These are phyloP conservation scores for Penicillium sp. DNA, from an alignment of 2,329 filamentous ascomycete genomes.

Conservation along the genomic window DNA sequence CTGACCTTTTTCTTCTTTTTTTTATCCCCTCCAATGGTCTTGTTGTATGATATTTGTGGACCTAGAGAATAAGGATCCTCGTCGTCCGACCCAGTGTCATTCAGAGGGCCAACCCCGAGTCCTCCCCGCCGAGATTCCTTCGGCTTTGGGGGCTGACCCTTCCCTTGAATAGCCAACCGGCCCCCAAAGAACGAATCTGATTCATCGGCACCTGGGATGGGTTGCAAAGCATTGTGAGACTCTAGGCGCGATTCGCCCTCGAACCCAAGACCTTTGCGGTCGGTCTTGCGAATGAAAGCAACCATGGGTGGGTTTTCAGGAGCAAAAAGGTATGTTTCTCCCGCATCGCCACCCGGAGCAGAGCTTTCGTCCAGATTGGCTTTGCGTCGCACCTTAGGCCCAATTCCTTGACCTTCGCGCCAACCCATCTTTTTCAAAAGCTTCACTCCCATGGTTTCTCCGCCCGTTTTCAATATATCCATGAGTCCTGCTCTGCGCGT, in stretches of 20 bases:
- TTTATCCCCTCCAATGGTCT: slow-evolving; percentile 75
- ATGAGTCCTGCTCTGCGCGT: slow-evolving; percentile 57
- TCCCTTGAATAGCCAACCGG: slow-evolving; percentile 32
- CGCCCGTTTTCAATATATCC: slow-evolving; percentile 68
- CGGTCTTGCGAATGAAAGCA: slow-evolving; percentile 45
- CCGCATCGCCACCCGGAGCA: slow-evolving; percentile 38
- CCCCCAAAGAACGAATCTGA: slow-evolving; percentile 38
- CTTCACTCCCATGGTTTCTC: slow-evolving; percentile 83
- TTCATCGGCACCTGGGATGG: slow-evolving; percentile 21
- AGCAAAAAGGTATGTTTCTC: slow-evolving; percentile 72
- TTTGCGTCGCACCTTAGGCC: slow-evolving; percentile 74
- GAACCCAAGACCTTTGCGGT: slow-evolving; percentile 49
- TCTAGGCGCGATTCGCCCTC: slow-evolving; percentile 41
- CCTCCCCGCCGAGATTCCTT: slow-evolving; percentile 61
- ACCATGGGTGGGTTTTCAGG: slow-evolving; percentile 73
- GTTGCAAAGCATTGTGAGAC: slow-evolving; percentile 9
- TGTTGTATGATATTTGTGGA: slow-evolving; percentile 83
- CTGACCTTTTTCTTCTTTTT: slow-evolving; percentile 66
- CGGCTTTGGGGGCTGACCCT: slow-evolving; percentile 47
- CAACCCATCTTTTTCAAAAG: slow-evolving; percentile 91
- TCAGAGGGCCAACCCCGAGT: slow-evolving; percentile 83
- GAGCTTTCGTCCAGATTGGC: slow-evolving; percentile 63
- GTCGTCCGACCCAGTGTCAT: slow-evolving; percentile 91
- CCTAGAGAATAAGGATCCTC: slow-evolving; percentile 93
- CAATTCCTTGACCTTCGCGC: slow-evolving; percentile 90